Evolutionary conservation across 1,284 basidiomycete genomes (phyloP), one percentile per base, ranked within the genome.

Genomic region (Cutaneotrichosporon cavernicola): DNA sequence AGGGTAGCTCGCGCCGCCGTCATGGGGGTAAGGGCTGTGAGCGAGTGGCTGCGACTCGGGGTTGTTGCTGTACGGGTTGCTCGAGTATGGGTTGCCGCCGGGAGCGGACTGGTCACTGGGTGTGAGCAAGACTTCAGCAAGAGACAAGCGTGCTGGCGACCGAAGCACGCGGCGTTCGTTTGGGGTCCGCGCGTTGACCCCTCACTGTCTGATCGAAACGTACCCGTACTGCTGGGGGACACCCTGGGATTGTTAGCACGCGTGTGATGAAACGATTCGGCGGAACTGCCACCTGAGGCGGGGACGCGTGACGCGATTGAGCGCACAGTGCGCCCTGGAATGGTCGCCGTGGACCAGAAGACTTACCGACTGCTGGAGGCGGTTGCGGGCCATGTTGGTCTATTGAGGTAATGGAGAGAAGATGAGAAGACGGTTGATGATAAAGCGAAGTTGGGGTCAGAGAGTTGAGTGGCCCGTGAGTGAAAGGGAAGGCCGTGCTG

Each of bases 11-110:
- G 60, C 71, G 43, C 62, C 65, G 59, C 63, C 65, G 58, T 72
- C 71, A 55, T 75, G 72, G 13, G 75, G 72, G 64, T 79, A 79
- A 11, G 73, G 75, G 69, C 77, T 77, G 43, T 53, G 58, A 18
- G 51, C 51, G 51, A 53, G 51, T 16, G 51, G 51, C 18, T 31
- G 30, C 7, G 30, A 31, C 51, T 53, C 51, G 16, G 43, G 16
- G 26, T 69, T 62, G 11, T 69, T 69, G 32, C 70, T 72, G 47
- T 58, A 63, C 34, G 50, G 62, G 57, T 62, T 57, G 56, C 55
- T 32, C 50, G 50, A 22, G 31, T 53, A 53, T 34, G 51, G 51
- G 51, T 53, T 53, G 51, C 16, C 31, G 51, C 51, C 31, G 11
- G 64, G 64, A n/a, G 58, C 26, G 34, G 60, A 62, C 36, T 51